These are phyloP conservation scores for Biancaea sappan DNA, from an alignment of 306 rosid species.

Conservation along the genomic window DNA sequence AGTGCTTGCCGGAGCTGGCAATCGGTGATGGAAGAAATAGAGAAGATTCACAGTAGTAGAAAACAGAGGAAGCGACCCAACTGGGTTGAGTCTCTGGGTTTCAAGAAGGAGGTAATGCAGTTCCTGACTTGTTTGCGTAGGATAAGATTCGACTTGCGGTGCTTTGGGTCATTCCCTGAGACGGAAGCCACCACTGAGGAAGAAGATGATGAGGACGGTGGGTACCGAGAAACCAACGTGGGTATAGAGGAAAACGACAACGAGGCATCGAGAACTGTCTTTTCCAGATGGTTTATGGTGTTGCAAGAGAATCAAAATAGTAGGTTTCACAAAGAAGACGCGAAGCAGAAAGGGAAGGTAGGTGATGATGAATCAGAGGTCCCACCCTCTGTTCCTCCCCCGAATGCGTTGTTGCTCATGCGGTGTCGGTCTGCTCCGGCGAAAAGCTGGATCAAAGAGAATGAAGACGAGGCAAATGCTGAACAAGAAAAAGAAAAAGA, in stretches of 20 bases:
- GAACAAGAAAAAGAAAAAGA: conserved; percentile 18
- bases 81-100: conserved; percentile 69
- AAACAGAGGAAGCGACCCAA: conserved; percentile 53
- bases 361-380: conserved; percentile 15
- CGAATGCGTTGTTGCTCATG: conserved; percentile 89
- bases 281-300: conserved; percentile 92
- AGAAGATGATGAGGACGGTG: conserved; percentile 52
- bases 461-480: conserved; percentile 13
- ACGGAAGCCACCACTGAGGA: conserved; percentile 58
- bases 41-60: conserved; percentile 65
- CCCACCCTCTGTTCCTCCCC: conserved; percentile 57
- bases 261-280: conserved; percentile 57
- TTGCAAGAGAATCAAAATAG: conserved; percentile 63
- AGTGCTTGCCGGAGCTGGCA: conserved; percentile 77
- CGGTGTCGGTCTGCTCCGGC: conserved; percentile 95
- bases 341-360: conserved; percentile 8
- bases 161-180: conserved; percentile 69
- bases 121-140: conserved; percentile 75
- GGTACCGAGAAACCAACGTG: conserved; percentile 30
- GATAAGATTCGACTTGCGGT: conserved; percentile 67
- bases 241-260: conserved; percentile 36
- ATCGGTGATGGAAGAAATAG: conserved; percentile 95
- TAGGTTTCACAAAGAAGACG: conserved; percentile 39
- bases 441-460: conserved; percentile 66
- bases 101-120: conserved; percentile 87